Percentiles rank a stretch among this genome's conserved stretches.
Conservation (phyloP, 2,329 filamentous ascomycete species). For the Ploettnerulaceae sp. region DNA sequence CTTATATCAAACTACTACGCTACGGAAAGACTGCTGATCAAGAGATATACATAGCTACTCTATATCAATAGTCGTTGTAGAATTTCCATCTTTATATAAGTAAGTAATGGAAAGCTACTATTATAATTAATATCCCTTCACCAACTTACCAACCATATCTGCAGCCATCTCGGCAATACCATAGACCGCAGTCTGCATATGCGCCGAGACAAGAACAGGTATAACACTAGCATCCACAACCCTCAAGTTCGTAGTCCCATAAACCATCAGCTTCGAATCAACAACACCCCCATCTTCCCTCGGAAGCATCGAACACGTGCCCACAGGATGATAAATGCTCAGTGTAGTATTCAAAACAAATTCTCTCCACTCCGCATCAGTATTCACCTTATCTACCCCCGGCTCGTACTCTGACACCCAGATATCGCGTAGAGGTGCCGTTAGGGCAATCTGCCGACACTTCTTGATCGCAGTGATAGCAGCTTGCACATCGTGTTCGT, state of each 20-base stretch:
- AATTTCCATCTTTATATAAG: too few relatives aligned
- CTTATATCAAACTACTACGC: too few relatives aligned
- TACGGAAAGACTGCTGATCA: too few relatives aligned
- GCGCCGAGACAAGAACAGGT: conserved; percentile 17
- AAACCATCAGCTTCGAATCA: conserved; percentile 20
- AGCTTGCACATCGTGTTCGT: conserved; percentile 46
- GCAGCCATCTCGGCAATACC: conserved; percentile 26
- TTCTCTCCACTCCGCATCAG: conserved; percentile 16
- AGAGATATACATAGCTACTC: too few relatives aligned
- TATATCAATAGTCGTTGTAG: too few relatives aligned
- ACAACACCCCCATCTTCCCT: conserved; percentile 21
- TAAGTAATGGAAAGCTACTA: too few relatives aligned
- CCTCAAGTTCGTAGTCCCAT: conserved; percentile 19
- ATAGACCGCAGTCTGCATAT: conserved; percentile 23
- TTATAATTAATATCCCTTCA: neutral
- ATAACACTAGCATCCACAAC: conserved; percentile 28
- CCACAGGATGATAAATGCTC: conserved; percentile 19
- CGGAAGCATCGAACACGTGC: conserved; percentile 26
- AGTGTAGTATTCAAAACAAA: conserved; percentile 15
- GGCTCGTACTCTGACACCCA: conserved; percentile 26
- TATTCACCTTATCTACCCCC: conserved; percentile 17
- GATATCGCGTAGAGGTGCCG: conserved; percentile 16
- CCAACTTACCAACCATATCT: conserved; percentile 14
- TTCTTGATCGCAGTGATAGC: conserved; percentile 21
- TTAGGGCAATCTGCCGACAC: conserved; percentile 17